Evolutionary conservation across 768 basidiomycete genomes (phyloP), one percentile per base, ranked within the genome.

Genomic region (Mycena sanguinolenta): DNA sequence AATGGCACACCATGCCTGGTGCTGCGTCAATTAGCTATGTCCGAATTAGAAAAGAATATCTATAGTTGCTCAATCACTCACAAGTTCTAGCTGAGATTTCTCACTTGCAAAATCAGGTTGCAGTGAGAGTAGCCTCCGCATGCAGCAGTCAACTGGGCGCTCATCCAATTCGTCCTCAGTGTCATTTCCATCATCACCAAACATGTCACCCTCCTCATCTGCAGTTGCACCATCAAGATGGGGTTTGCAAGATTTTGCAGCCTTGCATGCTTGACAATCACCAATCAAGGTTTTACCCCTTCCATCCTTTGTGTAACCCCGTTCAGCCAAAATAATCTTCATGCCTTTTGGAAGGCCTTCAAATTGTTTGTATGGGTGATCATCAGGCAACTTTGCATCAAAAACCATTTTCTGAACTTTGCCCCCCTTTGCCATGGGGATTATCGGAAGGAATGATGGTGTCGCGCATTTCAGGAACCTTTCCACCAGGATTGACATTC

Each of bases 331-430:
- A 39, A 72, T 70, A 23, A 63, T 36, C 54, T 54, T 46, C 36
- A 72, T 72, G 3, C 71, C 71, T 53, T 72, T 72, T 16, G 71
- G 70, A 30, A 72, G 42, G 0, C 71, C 71, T 23, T 71, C 61
- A 25, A 53, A 71, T 38, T 54, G 19, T 39, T 70, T 70, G 46
- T 70, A 21, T 14, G 69, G 69, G 44, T 70, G 49, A 46, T 66
- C 27, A 21, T 21, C 54, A 28, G 69, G 69, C 21, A 70, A 54
- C 19, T 28, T 36, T 14, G 6, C 23, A 19, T 46, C 49, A 42
- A 70, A 67, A n/a, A 25, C 28, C 52, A 70, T 49, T 21, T 42
- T 34, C 42, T 70, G 69, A n/a, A 53, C 27, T 23, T 66, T 32
- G 21, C n/a, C 65, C 65, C 16, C n/a, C 69, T 19, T 42, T 36